These are phyloP conservation scores for Ophiostoma quercus DNA, from an alignment of 2,329 filamentous ascomycete species.

Conservation along the genomic window DNA sequence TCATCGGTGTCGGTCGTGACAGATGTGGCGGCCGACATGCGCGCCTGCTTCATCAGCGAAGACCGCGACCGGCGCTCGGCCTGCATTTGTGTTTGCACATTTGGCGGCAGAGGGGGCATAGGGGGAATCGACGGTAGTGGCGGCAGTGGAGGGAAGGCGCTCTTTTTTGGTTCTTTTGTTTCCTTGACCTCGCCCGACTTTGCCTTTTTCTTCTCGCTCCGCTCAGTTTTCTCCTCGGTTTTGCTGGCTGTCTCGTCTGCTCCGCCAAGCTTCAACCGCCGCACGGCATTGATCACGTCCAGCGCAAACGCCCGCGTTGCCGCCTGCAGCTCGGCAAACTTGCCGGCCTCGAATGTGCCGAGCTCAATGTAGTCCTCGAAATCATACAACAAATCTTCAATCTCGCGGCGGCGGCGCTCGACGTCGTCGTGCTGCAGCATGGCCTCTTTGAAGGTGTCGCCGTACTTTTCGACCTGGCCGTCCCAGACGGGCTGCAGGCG, in stretches of 20 bases:
- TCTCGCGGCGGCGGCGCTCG: slow-evolving; percentile 31
- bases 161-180: not conserved
- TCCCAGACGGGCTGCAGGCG: slow-evolving; percentile 39
- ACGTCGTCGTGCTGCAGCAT: slow-evolving; percentile 36
- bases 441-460: slow-evolving; percentile 36
- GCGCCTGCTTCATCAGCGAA: slow-evolving; percentile 20
- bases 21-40: not conserved
- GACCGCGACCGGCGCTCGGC: slow-evolving; percentile 21
- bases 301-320: slow-evolving; percentile 40
- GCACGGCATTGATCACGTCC: slow-evolving; percentile 37
- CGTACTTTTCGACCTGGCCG: slow-evolving; percentile 36
- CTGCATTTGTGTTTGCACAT: not conserved
- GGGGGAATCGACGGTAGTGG: slow-evolving; percentile 16
- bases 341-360: slow-evolving; percentile 36
- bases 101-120: slow-evolving; percentile 12
- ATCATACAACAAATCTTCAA: slow-evolving; percentile 42
- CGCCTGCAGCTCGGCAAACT: slow-evolving; percentile 38
- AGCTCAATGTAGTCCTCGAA: slow-evolving; percentile 41
- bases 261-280: slow-evolving; percentile 31
- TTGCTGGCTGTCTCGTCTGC: too few species aligned
- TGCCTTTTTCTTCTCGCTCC: too few species aligned
- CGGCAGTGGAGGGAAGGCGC: slow-evolving; percentile 20
- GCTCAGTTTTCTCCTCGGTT: slow-evolving; percentile 7
- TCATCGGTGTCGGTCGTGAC: slow-evolving; percentile 18
- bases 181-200: too few species aligned